phyloP scores from a whole-genome alignment of 2,329 filamentous ascomycete species.

The Plenodomus tracheiphilus region DNA sequence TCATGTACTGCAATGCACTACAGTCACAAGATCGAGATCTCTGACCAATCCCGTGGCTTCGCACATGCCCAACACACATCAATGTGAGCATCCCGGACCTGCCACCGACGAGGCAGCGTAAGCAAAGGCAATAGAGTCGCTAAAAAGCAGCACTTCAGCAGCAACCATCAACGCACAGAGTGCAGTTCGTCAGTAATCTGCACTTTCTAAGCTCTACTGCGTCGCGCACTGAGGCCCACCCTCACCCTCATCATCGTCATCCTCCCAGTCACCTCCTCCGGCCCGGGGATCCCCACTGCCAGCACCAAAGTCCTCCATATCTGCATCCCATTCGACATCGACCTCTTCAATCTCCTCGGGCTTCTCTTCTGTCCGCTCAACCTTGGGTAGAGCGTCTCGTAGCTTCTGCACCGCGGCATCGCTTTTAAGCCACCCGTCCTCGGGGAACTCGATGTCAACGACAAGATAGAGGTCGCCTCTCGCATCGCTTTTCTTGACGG shows the following conservation, averaged over 20 bases:
- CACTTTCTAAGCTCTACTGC: slow-evolving; percentile 55
- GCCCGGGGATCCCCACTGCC: slow-evolving; percentile 69
- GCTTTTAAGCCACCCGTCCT: slow-evolving; percentile 76
- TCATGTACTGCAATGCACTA: no score
- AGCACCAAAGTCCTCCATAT: slow-evolving; percentile 82
- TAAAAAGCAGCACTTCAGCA: no score
- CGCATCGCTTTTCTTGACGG: slow-evolving; percentile 78
- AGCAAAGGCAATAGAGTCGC: no score
- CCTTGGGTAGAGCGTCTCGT: slow-evolving; percentile 71
- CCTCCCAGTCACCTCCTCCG: slow-evolving; percentile 70
- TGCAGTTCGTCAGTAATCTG: neutral
- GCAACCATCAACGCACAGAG: neutral
- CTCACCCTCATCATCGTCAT: slow-evolving; percentile 64
- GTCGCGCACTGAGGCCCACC: slow-evolving; percentile 71
- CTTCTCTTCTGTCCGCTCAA: slow-evolving; percentile 61
- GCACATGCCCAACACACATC: no score
- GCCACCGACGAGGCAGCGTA: no score
- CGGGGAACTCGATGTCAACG: slow-evolving; percentile 85
- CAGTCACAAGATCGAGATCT: no score
- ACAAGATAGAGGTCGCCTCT: slow-evolving; percentile 87
- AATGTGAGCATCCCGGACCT: no score
- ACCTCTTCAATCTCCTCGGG: slow-evolving; percentile 80
- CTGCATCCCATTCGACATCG: slow-evolving; percentile 78
- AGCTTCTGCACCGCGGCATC: slow-evolving; percentile 72
- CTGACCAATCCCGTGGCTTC: no score